Evolutionary conservation across 2,329 filamentous ascomycete species (phyloP), one percentile per base, ranked within the genome.

Genomic region (Ascochyta rabiei): DNA sequence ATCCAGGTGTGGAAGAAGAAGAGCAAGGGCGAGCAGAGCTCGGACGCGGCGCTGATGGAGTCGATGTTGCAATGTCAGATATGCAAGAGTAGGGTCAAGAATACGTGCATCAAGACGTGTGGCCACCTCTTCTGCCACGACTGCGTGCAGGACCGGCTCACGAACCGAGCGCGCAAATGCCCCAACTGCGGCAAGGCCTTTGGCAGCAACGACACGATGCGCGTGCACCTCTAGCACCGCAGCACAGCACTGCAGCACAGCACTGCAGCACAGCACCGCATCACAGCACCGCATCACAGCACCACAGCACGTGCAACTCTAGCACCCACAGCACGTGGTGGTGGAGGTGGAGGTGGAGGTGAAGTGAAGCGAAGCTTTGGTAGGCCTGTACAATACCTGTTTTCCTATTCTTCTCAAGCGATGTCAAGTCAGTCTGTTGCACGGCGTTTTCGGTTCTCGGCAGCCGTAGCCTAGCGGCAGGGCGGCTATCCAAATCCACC

Each of bases 131-230:
- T 98, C 76, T 99, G 95, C 82, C 88, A 88, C 70, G 84, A 87
- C 42, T 99, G 95, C 72, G 89, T 98, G 21, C 91, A 96, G 61
- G 89, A 96, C 69, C 88, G 95, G 53, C 87, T 97, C 58, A 86
- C 86, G 40, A 96, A 95, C 69, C 89, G 95, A 31, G 93, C 93
- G 78, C 86, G 95, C 63, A 98, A 98, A 76, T 99, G 95, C 70
- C 95, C 95, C 2, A 93, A 91, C 66, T 99, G 96, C 81, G 91
- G 89, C 68, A 90, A 89, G 76, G 87, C 91, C 4, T 99, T 99
- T 73, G 93, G 96, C 68, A 89, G 86, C 73, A 89, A 89, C 76
- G 95, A 99, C 73, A 86, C 91, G 58, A 96, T 97, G 91, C 78
- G 71, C 30, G 77, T 81, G 39, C 72, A 75, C 57, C 56, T 73